Percentiles rank a stretch among this genome's conserved stretches.
Evolutionary conservation across 805 yeast genomes (phyloP).

Genomic region (Lachancea sp.): DNA sequence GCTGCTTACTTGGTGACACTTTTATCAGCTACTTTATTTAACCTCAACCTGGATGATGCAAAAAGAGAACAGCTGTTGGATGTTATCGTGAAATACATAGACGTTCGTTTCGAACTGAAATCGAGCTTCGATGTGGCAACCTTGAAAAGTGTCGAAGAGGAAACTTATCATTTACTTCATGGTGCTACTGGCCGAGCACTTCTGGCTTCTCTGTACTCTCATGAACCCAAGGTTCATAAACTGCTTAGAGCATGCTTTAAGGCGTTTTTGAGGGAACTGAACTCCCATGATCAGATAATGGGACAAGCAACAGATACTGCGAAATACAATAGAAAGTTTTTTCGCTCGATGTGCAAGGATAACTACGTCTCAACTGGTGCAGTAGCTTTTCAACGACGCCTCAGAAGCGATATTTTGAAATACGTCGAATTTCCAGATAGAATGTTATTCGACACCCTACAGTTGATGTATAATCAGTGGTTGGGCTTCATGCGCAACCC

Average conservation of each 20-base stretch:
- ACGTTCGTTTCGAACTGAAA: conserved; percentile 32
- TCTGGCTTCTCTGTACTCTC: conserved; percentile 46
- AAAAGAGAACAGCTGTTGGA: conserved; percentile 35
- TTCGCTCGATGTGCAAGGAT: conserved; percentile 44
- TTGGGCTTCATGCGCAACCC: conserved; percentile 14
- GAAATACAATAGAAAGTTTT: conserved; percentile 32
- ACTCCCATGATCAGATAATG: conserved; percentile 24
- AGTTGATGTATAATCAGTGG: conserved; percentile 36
- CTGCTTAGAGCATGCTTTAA: conserved; percentile 39
- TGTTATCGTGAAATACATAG: conserved; percentile 36
- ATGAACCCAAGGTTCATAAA: conserved; percentile 44
- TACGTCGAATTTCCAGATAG: conserved; percentile 22
- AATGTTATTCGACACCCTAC: conserved; percentile 29
- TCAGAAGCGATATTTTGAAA: conserved; percentile 39
- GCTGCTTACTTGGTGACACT: conserved; percentile 35
- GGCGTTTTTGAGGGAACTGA: conserved; percentile 23
- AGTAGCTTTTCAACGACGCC: conserved; percentile 64
- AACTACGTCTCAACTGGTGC: conserved; percentile 58
- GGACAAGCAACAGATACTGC: conserved; percentile 17
- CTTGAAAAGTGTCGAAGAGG: conserved; percentile 23
- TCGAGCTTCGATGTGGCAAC: conserved; percentile 21
- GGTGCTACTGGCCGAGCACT: conserved; percentile 46
- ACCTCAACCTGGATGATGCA: conserved; percentile 24
- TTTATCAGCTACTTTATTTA: conserved; percentile 34
- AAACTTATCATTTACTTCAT: conserved; percentile 32